Conservation (phyloP, 2,329 filamentous ascomycete species). For the Penicillium thymicola region DNA sequence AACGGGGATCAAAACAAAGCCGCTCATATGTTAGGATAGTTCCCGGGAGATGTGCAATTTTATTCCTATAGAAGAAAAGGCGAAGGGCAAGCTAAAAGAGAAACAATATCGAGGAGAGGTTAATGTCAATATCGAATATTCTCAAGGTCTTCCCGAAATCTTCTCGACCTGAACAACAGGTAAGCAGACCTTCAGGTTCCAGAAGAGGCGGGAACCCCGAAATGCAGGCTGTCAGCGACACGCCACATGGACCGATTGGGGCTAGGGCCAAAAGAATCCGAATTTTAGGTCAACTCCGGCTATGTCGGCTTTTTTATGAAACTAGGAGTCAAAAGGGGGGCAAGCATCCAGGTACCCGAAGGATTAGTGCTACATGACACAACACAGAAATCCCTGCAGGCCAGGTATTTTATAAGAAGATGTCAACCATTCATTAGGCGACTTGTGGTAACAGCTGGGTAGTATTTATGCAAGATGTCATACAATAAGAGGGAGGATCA, state of each 20-base stretch:
- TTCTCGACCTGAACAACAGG: not conserved
- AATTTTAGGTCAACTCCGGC: not conserved
- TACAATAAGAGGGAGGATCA: constrained; percentile 4
- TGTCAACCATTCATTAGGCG: not conserved
- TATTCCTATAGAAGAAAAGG: not conserved
- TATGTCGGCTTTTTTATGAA: not conserved
- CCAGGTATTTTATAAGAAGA: not conserved
- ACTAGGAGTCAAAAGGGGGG: not conserved
- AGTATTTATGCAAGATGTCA: not conserved
- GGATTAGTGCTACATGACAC: not conserved
- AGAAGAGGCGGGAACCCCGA: constrained; percentile 1
- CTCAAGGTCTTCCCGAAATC: not conserved
- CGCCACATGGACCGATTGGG: constrained; percentile 1
- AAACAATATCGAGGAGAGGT: not conserved
- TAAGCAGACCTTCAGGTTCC: not conserved
- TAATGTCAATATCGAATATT: not conserved
- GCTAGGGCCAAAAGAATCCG: not conserved
- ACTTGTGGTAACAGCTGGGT: not conserved
- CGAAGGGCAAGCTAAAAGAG: not conserved
- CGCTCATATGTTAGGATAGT: not conserved
- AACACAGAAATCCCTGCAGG: not conserved
- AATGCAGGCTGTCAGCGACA: not conserved
- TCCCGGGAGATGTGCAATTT: not conserved
- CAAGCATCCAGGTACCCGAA: not conserved
- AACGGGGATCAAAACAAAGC: not conserved